Base-by-base conservation (phyloP, 2,329 filamentous ascomycete species). In the Chaetomium sp. region DNA sequence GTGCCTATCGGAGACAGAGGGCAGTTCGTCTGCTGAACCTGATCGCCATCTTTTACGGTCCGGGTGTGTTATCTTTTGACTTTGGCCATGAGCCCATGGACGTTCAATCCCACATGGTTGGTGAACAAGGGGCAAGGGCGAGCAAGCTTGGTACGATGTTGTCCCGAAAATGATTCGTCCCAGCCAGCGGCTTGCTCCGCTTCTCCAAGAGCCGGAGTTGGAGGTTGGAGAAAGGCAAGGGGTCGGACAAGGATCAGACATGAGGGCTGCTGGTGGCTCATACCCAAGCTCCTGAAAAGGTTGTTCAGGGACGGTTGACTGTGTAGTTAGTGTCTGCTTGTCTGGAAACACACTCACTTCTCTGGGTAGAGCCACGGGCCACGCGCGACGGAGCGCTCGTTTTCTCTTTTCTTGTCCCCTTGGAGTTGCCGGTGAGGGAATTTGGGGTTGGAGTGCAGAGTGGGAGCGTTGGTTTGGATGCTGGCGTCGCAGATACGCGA, bases 401-500 rank as follows among this genome's bases (percentile, higher is more conserved):
- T 47, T 10, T 23, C n/a, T n/a, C 9, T 23, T 23, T 10, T n/a
- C n/a, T 47, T 23, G 45, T 6, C 23, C n/a, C 9, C 45, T n/a
- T 25, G 10, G 49, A 38, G 23, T 4, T n/a, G 31, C 31, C 8
- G 12, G 49, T 59, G 62, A 60, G 62, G 42, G 57, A 63, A 60
- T 60, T 64, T 57, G 42, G 29, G 19, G 35, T 33, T 12, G 29
- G 19, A 38, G 16, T 3, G n/a, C 29, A 23, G 9, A 13, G 12
- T 23, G 21, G 42, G 9, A 2, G n/a, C n/a, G 42, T 27, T 59
- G 23, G 38, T 42, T 42, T 38, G 3, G 23, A 42, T 42, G 29
- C 10, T 45, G 51, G 45, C 29, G 58, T 53, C 57, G 58, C 54
- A 58, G 53, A 60, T 60, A 49, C 58, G 33, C 58, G 58, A 65